Evolutionary conservation across 371 early-diverging fungal species (phyloP), one percentile per base, ranked within the genome.

Genomic region (Rhizopus delemar): DNA sequence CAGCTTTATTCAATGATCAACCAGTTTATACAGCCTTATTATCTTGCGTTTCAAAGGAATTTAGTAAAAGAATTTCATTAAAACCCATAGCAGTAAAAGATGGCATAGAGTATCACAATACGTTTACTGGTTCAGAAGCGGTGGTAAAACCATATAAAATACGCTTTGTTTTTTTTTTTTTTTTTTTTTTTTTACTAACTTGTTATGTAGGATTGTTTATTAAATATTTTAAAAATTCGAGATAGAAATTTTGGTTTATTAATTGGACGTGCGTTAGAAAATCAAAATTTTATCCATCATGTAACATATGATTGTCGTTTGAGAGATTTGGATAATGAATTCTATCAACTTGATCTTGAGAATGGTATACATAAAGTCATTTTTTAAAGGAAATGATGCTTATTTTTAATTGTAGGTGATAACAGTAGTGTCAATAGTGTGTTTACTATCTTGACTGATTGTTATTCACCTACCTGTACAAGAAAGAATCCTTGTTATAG

Each of bases 231-330:
- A 62, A 74, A 82, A 53, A 86, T 89, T 0, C 83, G 78, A 83
- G 93, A 95, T 65, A 81, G 96, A 49, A 90, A 91, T 53, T 66
- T 93, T 54, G 90, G 93, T 1, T 69, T 94, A n/a, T 75, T 90
- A 3, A 76, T 93, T 5, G 95, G 95, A 6, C 80, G 94, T 13
- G 85, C 92, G 8, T 69, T 95, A 56, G 93, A 89, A 66, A 78
- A 85, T 12, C 93, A 94, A 64, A 82, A 74, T 29, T 81, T 94
- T 43, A 90, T 94, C 66, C 90, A 91, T 60, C 93, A 94, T 65
- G 89, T 93, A 9, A 85, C 82, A 5, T 91, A 87, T 62, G 84
- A 85, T 39, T 86, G 83, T 64, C 74, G 84, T 5, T 79, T 94
- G 57, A 81, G 87, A 28, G 95, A 94, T 65, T 81, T 79, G 39